A percentile compares a stretch with the other conserved stretches of the same genome.
Conservation (phyloP, 2,329 filamentous ascomycete species). For the Huntiella bhutanensis region DNA sequence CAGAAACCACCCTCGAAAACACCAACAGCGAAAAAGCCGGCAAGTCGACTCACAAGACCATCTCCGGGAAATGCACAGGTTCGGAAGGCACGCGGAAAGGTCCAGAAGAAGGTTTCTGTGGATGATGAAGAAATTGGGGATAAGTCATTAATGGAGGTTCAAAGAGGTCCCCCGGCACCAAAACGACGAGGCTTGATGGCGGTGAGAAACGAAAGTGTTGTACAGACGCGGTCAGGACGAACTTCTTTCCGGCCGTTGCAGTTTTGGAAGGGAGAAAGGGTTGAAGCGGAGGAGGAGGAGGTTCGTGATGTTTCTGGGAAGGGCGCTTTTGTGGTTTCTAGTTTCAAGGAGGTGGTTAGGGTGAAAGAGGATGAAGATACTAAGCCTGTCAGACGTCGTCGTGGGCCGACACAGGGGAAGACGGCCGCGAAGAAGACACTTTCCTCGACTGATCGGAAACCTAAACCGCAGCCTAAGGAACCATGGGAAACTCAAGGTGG, state of each 20-base stretch:
- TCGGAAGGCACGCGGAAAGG: conserved; percentile 2
- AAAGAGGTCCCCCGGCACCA: conserved; percentile 36
- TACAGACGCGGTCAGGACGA: conserved; percentile 56
- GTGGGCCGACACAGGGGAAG: not conserved
- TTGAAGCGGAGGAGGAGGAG: conserved; percentile 48
- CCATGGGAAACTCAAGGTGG: conserved; percentile 55
- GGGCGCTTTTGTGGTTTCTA: conserved; percentile 34
- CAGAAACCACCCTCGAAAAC: conserved; percentile 1
- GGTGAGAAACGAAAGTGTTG: conserved; percentile 27
- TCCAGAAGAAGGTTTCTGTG: conserved; percentile 6
- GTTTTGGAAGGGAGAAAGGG: conserved; percentile 72
- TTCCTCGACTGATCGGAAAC: conserved; percentile 22
- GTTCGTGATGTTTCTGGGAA: conserved; percentile 17
- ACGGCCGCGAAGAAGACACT: not conserved
- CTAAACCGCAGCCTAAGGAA: conserved; percentile 34
- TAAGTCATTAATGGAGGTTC: conserved; percentile 27
- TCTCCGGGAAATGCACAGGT: conserved; percentile 4
- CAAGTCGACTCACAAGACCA: not conserved
- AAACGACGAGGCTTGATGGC: conserved; percentile 36
- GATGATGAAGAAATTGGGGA: conserved; percentile 23
- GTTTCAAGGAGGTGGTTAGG: conserved; percentile 60
- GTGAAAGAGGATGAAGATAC: conserved; percentile 36
- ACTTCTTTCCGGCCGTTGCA: conserved; percentile 60
- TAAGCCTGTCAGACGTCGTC: conserved; percentile 16
- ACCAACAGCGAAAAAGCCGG: not conserved